Conservation (phyloP, 169 alveolate species). For the Cryptosporidium sp. region DNA sequence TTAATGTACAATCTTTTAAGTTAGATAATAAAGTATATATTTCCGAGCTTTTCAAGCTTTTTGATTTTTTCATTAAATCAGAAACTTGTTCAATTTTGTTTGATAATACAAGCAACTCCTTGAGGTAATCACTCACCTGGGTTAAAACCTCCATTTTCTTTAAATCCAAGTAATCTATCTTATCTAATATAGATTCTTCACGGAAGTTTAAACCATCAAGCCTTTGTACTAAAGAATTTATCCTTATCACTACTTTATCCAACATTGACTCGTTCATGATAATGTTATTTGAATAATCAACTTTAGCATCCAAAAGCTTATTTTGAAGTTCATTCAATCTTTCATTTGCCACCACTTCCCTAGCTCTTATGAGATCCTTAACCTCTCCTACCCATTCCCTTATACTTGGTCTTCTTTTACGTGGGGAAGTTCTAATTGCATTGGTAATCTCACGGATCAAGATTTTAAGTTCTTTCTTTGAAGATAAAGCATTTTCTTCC, state of each 20-base stretch:
- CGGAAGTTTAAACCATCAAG: conserved; percentile 20
- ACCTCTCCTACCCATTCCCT: conserved; percentile 28
- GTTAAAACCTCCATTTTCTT: conserved; percentile 3
- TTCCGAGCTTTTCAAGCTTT: conserved; percentile 24
- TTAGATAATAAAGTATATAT: neutral
- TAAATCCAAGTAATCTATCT: neutral
- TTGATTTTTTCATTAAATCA: neutral
- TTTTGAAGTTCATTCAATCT: conserved; percentile 9
- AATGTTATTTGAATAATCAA: conserved; percentile 14
- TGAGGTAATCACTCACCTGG: neutral
- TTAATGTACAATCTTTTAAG: neutral
- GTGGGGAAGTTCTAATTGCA: neutral
- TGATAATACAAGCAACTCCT: neutral
- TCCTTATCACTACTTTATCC: conserved; percentile 3
- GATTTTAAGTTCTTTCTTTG: conserved; percentile 12
- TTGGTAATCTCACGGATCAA: conserved; percentile 12
- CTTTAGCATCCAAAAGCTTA: conserved; percentile 16
- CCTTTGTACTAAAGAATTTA: conserved; percentile 7
- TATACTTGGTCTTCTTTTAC: conserved; percentile 15
- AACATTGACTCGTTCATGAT: neutral
- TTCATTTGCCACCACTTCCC: conserved; percentile 1
- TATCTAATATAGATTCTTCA: conserved; percentile 33
- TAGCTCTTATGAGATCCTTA: conserved; percentile 1
- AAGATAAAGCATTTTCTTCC: neutral
- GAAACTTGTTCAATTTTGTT: conserved; percentile 22